A percentile compares a stretch with the other conserved stretches of the same genome.
Evolutionary conservation across 768 basidiomycete species (phyloP).

Genomic region (Tulasnella sp.): DNA sequence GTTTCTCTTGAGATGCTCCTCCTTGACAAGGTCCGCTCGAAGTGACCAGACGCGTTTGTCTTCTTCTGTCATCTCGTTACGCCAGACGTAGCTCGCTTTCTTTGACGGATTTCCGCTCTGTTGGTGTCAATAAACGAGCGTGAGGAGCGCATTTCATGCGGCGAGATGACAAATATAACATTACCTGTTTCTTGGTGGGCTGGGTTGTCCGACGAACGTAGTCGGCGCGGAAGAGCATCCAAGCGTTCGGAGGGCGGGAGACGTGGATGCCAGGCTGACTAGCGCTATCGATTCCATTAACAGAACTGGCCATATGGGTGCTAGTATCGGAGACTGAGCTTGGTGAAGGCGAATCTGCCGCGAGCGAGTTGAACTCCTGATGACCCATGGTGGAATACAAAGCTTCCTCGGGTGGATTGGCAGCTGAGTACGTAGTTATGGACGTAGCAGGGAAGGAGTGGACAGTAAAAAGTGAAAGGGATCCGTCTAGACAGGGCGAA

Average conservation of each 20-base stretch:
- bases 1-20: neutral
- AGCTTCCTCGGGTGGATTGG: too few relatives aligned
- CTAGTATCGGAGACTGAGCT: too few relatives aligned
- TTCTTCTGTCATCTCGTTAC: neutral
- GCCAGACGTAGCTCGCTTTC: neutral
- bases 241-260: constrained; percentile 2
- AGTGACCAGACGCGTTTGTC: neutral
- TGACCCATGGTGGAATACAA: too few relatives aligned
- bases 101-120: neutral
- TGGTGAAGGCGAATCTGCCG: too few relatives aligned
- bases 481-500: too few relatives aligned
- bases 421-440: too few relatives aligned
- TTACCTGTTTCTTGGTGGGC: neutral
- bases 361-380: too few relatives aligned
- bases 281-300: too few relatives aligned
- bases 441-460: too few relatives aligned
- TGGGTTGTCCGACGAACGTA: neutral
- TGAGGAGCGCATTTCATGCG: neutral
- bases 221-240: constrained; percentile 10
- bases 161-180: too few relatives aligned
- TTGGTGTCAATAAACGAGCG: neutral
- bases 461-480: too few relatives aligned
- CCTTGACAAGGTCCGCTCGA: constrained; percentile 2
- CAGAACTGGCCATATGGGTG: too few relatives aligned
- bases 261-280: neutral